Evolutionary conservation across 2,329 filamentous ascomycete species (phyloP).

Genomic region (Ceratocystis diversiconidia): DNA sequence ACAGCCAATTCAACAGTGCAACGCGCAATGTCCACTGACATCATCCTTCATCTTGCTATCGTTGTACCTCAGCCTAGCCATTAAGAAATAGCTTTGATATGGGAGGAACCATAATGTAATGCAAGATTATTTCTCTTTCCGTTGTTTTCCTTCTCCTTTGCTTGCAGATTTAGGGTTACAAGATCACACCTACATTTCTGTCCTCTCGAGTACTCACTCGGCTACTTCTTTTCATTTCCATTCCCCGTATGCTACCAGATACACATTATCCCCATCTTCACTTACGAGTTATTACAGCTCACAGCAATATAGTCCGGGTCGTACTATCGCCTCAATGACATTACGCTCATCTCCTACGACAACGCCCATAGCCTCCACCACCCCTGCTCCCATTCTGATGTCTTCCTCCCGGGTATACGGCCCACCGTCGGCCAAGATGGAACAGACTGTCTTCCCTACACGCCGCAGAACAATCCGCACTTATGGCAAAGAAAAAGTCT

Average conservation of each 20-base stretch:
- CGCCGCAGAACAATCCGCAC: constrained; percentile 26
- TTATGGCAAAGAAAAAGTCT: constrained; percentile 23
- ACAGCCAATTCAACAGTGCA: neutral
- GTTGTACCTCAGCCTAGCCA: neutral
- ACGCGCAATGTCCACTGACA: neutral
- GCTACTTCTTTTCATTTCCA: neutral
- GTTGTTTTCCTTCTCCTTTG: neutral
- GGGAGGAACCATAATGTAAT: neutral
- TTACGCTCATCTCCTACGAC: neutral
- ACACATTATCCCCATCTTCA: too few species aligned
- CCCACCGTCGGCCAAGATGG: constrained; percentile 20
- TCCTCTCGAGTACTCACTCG: neutral
- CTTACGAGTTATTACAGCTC: neutral
- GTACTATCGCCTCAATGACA: neutral
- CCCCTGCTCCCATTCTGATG: neutral
- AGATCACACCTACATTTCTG: neutral
- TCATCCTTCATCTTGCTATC: neutral
- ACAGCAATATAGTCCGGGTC: too few species aligned
- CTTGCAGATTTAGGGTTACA: neutral
- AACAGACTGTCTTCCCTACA: constrained; percentile 29
- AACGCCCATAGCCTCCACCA: neutral
- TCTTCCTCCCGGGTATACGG: constrained; percentile 26
- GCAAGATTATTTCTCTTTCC: neutral
- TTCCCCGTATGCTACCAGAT: too few species aligned
- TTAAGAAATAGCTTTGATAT: neutral